Evolutionary conservation across 176 grass and related monocot species (phyloP).

Genomic region (Oryza rufipogon): DNA sequence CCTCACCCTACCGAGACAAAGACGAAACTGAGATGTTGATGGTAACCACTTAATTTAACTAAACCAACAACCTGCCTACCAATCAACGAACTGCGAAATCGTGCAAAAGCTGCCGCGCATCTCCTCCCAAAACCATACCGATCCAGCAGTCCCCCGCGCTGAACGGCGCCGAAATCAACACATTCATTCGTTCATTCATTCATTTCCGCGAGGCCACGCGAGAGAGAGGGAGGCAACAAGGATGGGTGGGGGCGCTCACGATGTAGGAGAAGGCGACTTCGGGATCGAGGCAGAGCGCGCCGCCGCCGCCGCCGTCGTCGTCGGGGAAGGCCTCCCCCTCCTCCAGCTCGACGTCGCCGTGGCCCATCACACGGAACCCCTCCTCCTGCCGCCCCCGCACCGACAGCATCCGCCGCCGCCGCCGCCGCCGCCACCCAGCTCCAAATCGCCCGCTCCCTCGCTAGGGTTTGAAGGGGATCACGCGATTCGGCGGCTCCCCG

Average conservation of each 20-base stretch:
- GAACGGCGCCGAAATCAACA: neutral
- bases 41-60: neutral
- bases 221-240: too few relatives aligned
- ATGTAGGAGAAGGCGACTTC: conserved; percentile 75
- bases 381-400: conserved; percentile 8
- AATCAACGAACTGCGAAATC: neutral
- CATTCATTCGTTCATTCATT: neutral
- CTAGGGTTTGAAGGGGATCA: neutral
- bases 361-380: neutral
- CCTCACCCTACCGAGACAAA: neutral
- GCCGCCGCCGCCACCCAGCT: neutral
- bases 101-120: neutral
- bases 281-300: conserved; percentile 45
- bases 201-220: neutral
- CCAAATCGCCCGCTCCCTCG: neutral
- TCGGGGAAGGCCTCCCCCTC: conserved; percentile 64
- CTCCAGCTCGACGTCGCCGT: conserved; percentile 42
- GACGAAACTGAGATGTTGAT: neutral
- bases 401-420: conserved; percentile 25
- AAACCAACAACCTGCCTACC: neutral
- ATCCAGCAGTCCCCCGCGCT: neutral
- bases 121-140: neutral
- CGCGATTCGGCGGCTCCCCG: neutral
- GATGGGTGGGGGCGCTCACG: conserved; percentile 44
- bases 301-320: conserved; percentile 6